Evolutionary conservation across 805 yeast species (phyloP), one percentile per base, ranked within the genome.

Genomic region (Ogataea trehalophila): DNA sequence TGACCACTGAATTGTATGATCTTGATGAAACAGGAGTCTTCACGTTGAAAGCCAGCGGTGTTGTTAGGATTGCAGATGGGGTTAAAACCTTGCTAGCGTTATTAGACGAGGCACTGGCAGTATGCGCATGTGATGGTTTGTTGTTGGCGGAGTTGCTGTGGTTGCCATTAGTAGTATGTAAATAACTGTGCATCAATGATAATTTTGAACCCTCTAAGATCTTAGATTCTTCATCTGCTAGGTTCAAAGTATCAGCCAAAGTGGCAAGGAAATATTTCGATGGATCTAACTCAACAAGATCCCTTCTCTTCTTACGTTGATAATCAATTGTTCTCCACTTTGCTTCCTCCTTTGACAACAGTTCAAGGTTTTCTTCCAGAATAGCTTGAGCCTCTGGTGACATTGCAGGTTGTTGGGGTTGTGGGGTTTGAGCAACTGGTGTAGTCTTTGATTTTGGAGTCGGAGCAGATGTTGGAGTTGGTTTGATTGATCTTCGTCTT

Each of bases 181-280:
- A 31, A 3, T 33, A 41, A 23, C 33, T 34, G 16, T 38, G 39
- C 6, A 26, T n/a, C 13, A 26, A 35, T n/a, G 44, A 15, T 9
- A 29, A 31, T 26, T 53, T 51, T 13, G 56, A 47, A n/a, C 52
- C 42, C 42, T 63, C 61, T 20, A 60, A 49, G 15, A 68, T 48
- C 26, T 58, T 60, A 13, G 50, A 55, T 46, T 65, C 70, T 34
- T 69, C 67, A 13, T 70, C 77, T 8, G 71, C 72, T 23, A 79
- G 55, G 38, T 73, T 77, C 49, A 79, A 64, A 35, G 75, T 63
- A 57, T 79, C 78, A 8, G 79, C 72, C 46, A 79, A 64, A 2
- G 81, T 74, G 0, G 80, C 75, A 41, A 72, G 67, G 54, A 79
- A 74, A 58, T 75, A 79, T 44, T 66, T 63, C 40, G 73, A 71